These are phyloP conservation scores for Petunia axillaris DNA, from an alignment of 257 asterid genomes.

Conservation along the genomic window DNA sequence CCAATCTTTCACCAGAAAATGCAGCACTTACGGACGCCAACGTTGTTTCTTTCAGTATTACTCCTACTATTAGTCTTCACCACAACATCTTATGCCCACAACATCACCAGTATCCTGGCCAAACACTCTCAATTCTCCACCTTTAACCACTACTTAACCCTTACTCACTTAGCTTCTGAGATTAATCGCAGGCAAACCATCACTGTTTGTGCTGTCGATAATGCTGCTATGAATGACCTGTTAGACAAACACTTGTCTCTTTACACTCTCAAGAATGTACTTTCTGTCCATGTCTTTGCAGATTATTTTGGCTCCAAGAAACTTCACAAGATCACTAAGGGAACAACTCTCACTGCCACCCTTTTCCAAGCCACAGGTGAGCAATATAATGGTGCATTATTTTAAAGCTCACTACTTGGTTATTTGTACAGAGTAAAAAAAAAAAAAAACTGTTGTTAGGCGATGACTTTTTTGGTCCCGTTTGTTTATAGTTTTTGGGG, in stretches of 20 bases:
- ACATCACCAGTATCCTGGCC: conserved; percentile 73
- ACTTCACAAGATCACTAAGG: conserved; percentile 79
- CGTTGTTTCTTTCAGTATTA: neutral
- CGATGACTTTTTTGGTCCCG: no score
- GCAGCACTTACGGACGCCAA: neutral
- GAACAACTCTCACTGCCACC: conserved; percentile 86
- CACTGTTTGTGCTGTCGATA: conserved; percentile 86
- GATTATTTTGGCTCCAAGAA: conserved; percentile 86
- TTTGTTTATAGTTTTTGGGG: no score
- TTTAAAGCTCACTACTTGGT: no score
- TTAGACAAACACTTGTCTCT: conserved; percentile 64
- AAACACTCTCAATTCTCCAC: conserved; percentile 79
- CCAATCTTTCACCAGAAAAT: neutral
- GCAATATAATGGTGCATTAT: no score
- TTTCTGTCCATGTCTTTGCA: conserved; percentile 86
- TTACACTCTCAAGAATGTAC: conserved; percentile 68
- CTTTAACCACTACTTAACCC: conserved; percentile 85
- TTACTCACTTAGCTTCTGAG: conserved; percentile 87
- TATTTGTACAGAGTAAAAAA: no score
- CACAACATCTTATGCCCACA: conserved; percentile 57
- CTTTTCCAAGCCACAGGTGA: conserved; percentile 94
- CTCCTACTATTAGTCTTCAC: conserved; percentile 1
- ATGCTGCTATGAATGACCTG: conserved; percentile 74
- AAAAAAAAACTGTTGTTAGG: no score
- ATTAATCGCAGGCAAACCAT: conserved; percentile 93